phyloP scores from a whole-genome alignment of 148 eudicot species.

The Camellia japonica region DNA sequence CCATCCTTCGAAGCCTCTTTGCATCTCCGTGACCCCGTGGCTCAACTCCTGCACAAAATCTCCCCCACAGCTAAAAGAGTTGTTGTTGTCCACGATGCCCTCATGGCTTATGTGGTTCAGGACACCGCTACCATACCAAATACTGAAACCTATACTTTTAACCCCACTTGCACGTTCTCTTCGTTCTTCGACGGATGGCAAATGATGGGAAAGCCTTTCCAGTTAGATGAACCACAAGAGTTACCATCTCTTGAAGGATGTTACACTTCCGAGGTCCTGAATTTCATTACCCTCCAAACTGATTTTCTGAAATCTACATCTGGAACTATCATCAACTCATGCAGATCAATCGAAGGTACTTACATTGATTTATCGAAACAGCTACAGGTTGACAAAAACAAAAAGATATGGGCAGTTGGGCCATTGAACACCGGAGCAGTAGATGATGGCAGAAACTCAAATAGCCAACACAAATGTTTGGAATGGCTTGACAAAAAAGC shows the following conservation, averaged over 20 bases:
- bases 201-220: constrained; percentile 27
- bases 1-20: constrained; percentile 36
- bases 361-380: not conserved
- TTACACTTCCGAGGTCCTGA: not conserved
- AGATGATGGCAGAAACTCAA: not conserved
- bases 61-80: constrained; percentile 32
- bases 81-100: constrained; percentile 47
- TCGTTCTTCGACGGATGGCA: constrained; percentile 28
- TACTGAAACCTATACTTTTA: constrained; percentile 47
- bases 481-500: constrained; percentile 60
- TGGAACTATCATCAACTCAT: constrained; percentile 7
- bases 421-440: constrained; percentile 6
- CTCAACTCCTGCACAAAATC: constrained; percentile 31
- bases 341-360: constrained; percentile 2
- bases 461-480: constrained; percentile 21
- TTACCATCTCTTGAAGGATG: not conserved
- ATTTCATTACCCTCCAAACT: not conserved
- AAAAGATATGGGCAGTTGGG: constrained; percentile 10
- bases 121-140: constrained; percentile 42
- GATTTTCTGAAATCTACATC: not conserved
- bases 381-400: not conserved
- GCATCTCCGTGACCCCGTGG: constrained; percentile 32
- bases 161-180: constrained; percentile 36
- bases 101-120: constrained; percentile 44
- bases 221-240: constrained; percentile 2